These are phyloP conservation scores for Vigna angularis DNA, from an alignment of 306 rosid species.

Conservation along the genomic window DNA sequence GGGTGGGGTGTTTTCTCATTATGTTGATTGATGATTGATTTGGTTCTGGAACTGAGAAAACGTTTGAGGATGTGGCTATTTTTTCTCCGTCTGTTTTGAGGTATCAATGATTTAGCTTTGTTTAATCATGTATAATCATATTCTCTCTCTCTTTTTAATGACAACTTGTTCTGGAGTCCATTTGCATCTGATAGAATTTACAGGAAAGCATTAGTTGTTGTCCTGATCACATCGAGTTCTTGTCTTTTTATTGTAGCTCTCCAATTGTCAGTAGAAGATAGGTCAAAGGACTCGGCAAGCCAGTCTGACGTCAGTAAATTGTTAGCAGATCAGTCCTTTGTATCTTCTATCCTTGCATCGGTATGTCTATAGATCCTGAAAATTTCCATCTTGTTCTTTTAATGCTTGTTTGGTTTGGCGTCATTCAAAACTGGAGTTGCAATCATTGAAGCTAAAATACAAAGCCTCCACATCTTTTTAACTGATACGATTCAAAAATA, in stretches of 20 bases:
- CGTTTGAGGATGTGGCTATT: neutral
- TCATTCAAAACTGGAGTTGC: too few relatives aligned
- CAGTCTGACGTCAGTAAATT: constrained; percentile 83
- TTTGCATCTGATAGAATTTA: constrained; percentile 25
- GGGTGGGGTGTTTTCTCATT: constrained; percentile 12
- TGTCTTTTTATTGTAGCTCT: constrained; percentile 69
- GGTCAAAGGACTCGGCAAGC: constrained; percentile 66
- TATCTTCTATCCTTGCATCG: constrained; percentile 91
- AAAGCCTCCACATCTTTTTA: neutral
- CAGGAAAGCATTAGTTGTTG: neutral
- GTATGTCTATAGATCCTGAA: constrained; percentile 56
- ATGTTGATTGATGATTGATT: constrained; percentile 26
- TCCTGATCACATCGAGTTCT: constrained; percentile 26
- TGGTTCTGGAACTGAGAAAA: constrained; percentile 20
- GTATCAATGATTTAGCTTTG: neutral
- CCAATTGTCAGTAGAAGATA: constrained; percentile 81
- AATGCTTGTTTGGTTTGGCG: neutral
- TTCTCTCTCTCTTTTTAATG: neutral
- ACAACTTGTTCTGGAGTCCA: constrained; percentile 9
- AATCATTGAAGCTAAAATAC: neutral
- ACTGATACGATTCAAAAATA: neutral
- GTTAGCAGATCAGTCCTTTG: constrained; percentile 94
- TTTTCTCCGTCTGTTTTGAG: neutral
- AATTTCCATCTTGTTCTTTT: constrained; percentile 4
- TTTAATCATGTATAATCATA: constrained; percentile 1